Conservation (phyloP, 2,329 filamentous ascomycete species). For the Nothophaeocryptopus gaeumannii region DNA sequence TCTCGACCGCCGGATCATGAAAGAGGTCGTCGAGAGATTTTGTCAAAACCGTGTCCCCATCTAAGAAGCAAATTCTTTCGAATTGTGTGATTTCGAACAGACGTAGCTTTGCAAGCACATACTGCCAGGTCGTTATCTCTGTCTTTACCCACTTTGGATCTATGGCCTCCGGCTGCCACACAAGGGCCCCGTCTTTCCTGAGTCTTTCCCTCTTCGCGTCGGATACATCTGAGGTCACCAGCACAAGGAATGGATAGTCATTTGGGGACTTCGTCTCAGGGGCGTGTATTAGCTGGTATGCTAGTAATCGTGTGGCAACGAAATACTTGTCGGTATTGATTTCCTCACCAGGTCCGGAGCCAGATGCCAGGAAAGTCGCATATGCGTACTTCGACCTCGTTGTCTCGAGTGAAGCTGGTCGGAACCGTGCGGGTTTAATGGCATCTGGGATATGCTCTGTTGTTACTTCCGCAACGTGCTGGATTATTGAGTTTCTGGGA, state of each 20-base stretch:
- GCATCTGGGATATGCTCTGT: constrained; percentile 1
- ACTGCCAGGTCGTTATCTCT: constrained; percentile 28
- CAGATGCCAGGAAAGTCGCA: constrained; percentile 30
- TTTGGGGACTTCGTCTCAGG: constrained; percentile 27
- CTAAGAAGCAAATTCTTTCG: constrained; percentile 37
- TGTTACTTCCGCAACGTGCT: constrained; percentile 16
- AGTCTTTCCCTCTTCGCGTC: constrained; percentile 28
- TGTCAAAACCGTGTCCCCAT: constrained; percentile 29
- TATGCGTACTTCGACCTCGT: constrained; percentile 27
- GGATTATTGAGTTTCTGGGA: constrained; percentile 14
- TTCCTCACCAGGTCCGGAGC: constrained; percentile 17
- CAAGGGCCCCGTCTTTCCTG: constrained; percentile 29
- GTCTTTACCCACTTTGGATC: constrained; percentile 19
- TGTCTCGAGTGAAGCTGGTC: not conserved
- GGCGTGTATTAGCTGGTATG: constrained; percentile 34
- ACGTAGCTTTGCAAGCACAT: constrained; percentile 41
- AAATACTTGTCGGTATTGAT: constrained; percentile 31
- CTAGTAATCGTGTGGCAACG: constrained; percentile 30
- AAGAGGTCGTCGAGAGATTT: constrained; percentile 27
- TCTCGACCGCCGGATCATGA: constrained; percentile 11
- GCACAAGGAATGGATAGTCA: constrained; percentile 32
- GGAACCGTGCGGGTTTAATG: not conserved
- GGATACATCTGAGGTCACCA: constrained; percentile 29
- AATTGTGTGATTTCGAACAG: constrained; percentile 40
- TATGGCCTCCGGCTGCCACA: constrained; percentile 20